These are phyloP conservation scores for Lactarius indigo DNA, from an alignment of 768 basidiomycete species.

Conservation along the genomic window DNA sequence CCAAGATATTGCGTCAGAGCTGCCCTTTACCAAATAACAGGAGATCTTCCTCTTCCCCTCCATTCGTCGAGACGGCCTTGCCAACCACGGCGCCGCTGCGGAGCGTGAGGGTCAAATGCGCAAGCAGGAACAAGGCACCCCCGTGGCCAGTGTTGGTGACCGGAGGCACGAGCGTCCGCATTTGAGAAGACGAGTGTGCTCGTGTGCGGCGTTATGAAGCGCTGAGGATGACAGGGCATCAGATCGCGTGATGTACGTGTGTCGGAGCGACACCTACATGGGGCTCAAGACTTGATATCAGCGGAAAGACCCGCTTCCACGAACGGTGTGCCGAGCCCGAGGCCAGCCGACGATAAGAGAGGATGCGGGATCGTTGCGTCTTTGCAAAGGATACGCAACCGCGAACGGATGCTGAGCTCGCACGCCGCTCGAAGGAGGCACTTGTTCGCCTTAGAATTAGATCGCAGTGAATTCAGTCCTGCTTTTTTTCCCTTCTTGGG, in stretches of 20 bases:
- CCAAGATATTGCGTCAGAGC: not conserved
- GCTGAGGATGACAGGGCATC: slow-evolving; percentile 8
- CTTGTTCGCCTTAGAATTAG: slow-evolving; percentile 1
- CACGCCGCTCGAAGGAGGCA: slow-evolving; percentile 66
- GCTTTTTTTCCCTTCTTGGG: not conserved
- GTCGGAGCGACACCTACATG: slow-evolving; percentile 57
- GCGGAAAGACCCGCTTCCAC: not conserved
- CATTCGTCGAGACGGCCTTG: slow-evolving; percentile 12
- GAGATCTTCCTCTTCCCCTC: not conserved
- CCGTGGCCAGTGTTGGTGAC: not conserved
- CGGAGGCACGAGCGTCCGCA: not conserved
- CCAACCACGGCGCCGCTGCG: not conserved
- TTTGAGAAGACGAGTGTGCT: slow-evolving; percentile 9
- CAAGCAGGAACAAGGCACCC: slow-evolving; percentile 13
- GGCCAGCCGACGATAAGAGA: slow-evolving; percentile 14
- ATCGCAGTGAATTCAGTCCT: not conserved
- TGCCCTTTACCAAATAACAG: not conserved
- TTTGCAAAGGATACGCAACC: slow-evolving; percentile 42
- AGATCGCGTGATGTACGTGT: slow-evolving; percentile 31
- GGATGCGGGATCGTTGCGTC: slow-evolving; percentile 34
- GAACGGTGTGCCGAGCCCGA: not conserved
- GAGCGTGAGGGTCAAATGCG: slow-evolving; percentile 10
- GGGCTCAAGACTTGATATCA: slow-evolving; percentile 38
- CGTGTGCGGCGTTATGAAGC: not conserved
- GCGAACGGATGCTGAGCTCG: slow-evolving; percentile 61